Conservation (phyloP, 2,329 filamentous ascomycete species). For the Daldinia eschscholtzii region DNA sequence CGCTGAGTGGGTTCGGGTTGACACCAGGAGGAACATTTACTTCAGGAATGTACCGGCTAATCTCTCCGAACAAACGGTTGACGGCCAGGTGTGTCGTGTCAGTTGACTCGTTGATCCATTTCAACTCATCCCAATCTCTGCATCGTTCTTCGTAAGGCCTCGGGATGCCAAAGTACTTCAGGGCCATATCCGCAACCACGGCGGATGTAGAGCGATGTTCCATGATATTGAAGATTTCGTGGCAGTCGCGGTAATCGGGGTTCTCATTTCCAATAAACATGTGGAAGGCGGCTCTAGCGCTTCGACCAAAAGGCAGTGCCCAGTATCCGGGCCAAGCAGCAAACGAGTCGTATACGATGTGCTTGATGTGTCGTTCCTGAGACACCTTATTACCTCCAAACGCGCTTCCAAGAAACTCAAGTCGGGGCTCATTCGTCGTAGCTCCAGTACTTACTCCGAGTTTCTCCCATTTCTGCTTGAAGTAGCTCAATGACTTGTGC, state of each 20-base stretch:
- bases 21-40: slow-evolving; percentile 45
- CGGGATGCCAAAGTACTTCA: slow-evolving; percentile 43
- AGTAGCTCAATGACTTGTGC: slow-evolving; percentile 35
- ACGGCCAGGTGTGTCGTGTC: not conserved
- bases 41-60: slow-evolving; percentile 34
- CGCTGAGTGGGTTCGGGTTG: slow-evolving; percentile 28
- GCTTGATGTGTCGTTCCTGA: slow-evolving; percentile 48
- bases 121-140: slow-evolving; percentile 46
- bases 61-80: not conserved
- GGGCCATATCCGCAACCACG: slow-evolving; percentile 45
- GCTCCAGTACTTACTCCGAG: not conserved
- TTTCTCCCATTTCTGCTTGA: slow-evolving; percentile 45
- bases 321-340: slow-evolving; percentile 47
- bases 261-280: slow-evolving; percentile 31
- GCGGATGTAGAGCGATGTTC: slow-evolving; percentile 49
- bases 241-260: slow-evolving; percentile 40
- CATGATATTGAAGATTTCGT: slow-evolving; percentile 49
- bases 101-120: slow-evolving; percentile 29
- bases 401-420: slow-evolving; percentile 47
- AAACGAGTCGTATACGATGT: slow-evolving; percentile 49
- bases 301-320: slow-evolving; percentile 36
- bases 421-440: not conserved
- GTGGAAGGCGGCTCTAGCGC: slow-evolving; percentile 34
- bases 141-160: slow-evolving; percentile 43
- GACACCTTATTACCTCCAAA: slow-evolving; percentile 50